Base-by-base conservation (phyloP, 2,329 filamentous ascomycete genomes). In the Paecilomyces formosus region DNA sequence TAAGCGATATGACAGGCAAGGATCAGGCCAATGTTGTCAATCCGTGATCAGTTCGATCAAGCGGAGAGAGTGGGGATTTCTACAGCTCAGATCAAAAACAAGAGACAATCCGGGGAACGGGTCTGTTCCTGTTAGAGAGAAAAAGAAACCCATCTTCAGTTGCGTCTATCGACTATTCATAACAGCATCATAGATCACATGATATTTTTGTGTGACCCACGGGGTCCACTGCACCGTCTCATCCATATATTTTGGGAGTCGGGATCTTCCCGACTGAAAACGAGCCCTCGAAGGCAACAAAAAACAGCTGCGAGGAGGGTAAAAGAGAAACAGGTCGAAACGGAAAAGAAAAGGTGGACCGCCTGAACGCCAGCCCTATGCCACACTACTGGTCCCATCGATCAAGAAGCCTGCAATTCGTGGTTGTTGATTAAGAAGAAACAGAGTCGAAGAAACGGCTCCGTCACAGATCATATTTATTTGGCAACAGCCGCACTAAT, bases 401-500 rank as follows among this genome's bases (percentile, higher is more conserved):
- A 63, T 66, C 64, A 69, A 68, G 62, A 65, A 62, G 62, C 58
- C 58, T 62, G 61, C 59, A 62, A 62, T 61, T 59, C 58, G 62
- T 65, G 65, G 66, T 63, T 65, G 62, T 63, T 62, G 66, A 72
- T 64, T 66, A 71, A 68, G 64, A 68, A 65, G 67, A 45, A 70
- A 68, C 62, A 67, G 69, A 67, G 68, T 63, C 66, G 53, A 58
- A 35, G 65, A 62, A 62, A 65, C 50, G 50, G 11, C 50, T 15
- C 50, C 2, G 50, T 15, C 50, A 52, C 50, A 57, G 59, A 62
- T 55, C 60, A 63, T 58, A 54, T 67, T 73, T 75, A 81, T 74
- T 80, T 81, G 57, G 79, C 79, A 68, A 81, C 79, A 61, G 79
- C 78, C 60, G 78, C 74, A 68, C 78, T 77, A 55, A 52, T 62